Base-by-base conservation (phyloP, 345 rosid genomes). In the Bruguiera gymnorhiza region DNA sequence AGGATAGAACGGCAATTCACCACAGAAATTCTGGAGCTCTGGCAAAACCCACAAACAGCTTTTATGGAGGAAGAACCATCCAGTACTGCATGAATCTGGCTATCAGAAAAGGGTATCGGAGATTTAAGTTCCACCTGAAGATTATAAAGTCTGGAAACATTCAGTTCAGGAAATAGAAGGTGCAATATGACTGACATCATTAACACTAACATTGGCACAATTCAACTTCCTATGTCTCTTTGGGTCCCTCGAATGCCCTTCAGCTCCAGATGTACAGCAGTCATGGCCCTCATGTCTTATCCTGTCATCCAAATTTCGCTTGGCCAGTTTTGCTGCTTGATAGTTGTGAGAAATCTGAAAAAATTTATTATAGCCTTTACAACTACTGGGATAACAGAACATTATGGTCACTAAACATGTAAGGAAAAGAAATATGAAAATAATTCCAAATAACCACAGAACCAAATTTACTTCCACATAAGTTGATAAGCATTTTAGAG, bases 11-110 rank as follows among this genome's bases (percentile, higher is more conserved):
- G 20, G 58, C 34, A 67, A 50, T 18, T 63, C 77, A 91, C 98
- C 91, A 84, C 85, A 27, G 94, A 75, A 66, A 83, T 66, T 24
- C 23, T 78, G 59, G 81, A 75, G 26, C 92, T 80, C 48, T 81
- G 92, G 78, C 98, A 93, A 80, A 93, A 93, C 53, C 78, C 94
- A 84, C 98, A 93, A 34, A 73, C 70, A 31, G 70, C 66, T 30
- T 69, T 62, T 46, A 37, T 75, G 32, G 70, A 27, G 56, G 66
- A 66, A 18, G 74, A 60, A 63, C 68, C 65, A 53, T 72, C 78
- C 43, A 69, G 55, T 48, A 21, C 21, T 56, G 66, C 67, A 70
- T 70, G 75, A 63, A 65, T 37, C 48, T 62, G 68, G 32, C 29
- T 50, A 60, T 57, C 67, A 70, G 65, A 34, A 59, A n/a, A 27